These are phyloP conservation scores for Aspergillus ibericus DNA, from an alignment of 2,329 filamentous ascomycete species.

Conservation along the genomic window DNA sequence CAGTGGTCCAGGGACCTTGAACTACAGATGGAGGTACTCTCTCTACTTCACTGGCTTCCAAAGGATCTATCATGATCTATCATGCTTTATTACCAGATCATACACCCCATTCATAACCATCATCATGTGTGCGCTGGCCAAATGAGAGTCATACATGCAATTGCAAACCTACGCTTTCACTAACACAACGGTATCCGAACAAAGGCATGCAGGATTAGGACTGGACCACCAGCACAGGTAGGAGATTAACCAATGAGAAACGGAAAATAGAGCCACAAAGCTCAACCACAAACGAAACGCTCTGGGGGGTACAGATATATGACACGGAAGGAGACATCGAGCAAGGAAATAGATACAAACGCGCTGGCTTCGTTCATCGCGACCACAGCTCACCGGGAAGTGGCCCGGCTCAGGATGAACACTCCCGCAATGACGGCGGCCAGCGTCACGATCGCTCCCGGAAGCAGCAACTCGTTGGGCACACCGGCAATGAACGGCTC, in stretches of 20 bases:
- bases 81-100: background rate
- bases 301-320: constrained; percentile 14
- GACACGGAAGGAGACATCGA: constrained; percentile 6
- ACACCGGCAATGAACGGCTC: constrained; percentile 87
- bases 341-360: constrained; percentile 11
- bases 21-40: background rate
- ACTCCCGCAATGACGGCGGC: constrained; percentile 92
- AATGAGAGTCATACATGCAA: constrained; percentile 5
- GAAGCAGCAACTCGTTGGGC: constrained; percentile 88
- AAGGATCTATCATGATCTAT: background rate
- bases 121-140: background rate
- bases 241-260: constrained; percentile 9
- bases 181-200: constrained; percentile 30
- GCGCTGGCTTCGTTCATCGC: background rate
- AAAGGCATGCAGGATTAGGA: constrained; percentile 27
- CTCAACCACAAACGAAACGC: constrained; percentile 4
- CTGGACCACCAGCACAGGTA: constrained; percentile 11
- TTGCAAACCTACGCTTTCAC: constrained; percentile 13
- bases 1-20: background rate
- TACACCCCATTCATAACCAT: background rate
- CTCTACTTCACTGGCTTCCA: too few species aligned
- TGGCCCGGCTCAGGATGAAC: constrained; percentile 77
- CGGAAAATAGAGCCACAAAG: constrained; percentile 5
- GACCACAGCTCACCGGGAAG: constrained; percentile 39
- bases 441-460: constrained; percentile 91